phyloP scores from a whole-genome alignment of 2,329 filamentous ascomycete genomes.

The Fusarium burgessii region DNA sequence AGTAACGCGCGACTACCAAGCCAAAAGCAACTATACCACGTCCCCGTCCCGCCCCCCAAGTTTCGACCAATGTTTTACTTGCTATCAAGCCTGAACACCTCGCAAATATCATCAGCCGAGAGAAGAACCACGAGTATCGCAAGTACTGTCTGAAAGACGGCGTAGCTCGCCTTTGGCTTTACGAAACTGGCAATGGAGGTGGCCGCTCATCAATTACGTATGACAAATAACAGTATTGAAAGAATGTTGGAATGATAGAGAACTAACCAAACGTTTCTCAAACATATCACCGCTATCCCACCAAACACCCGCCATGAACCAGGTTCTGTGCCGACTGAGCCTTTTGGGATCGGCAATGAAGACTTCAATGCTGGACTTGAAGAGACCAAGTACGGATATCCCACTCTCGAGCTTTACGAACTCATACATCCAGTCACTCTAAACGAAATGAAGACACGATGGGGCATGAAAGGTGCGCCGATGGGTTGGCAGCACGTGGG shows the following conservation, averaged over 20 bases:
- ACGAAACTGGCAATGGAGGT: slow-evolving; percentile 33
- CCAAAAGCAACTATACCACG: too few species aligned
- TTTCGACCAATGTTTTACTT: slow-evolving; percentile 36
- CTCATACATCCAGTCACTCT: slow-evolving; percentile 40
- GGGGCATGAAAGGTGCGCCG: slow-evolving; percentile 42
- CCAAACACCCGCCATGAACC: slow-evolving; percentile 13
- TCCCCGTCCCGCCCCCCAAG: neutral
- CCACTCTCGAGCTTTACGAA: slow-evolving; percentile 44
- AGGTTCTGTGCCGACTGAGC: slow-evolving; percentile 36
- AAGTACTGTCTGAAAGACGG: slow-evolving; percentile 43
- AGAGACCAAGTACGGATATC: slow-evolving; percentile 46
- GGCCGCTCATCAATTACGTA: slow-evolving; percentile 43
- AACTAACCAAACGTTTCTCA: neutral
- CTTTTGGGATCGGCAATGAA: slow-evolving; percentile 45
- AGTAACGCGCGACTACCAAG: too few species aligned
- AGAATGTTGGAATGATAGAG: too few species aligned
- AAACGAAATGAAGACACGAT: slow-evolving; percentile 40
- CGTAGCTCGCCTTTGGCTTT: slow-evolving; percentile 45
- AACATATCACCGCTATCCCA: slow-evolving; percentile 31
- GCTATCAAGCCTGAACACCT: slow-evolving; percentile 41
- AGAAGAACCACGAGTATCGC: slow-evolving; percentile 47
- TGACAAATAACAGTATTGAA: neutral
- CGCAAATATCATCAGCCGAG: slow-evolving; percentile 33
- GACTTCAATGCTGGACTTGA: slow-evolving; percentile 48
- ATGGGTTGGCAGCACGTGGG: slow-evolving; percentile 46